Evolutionary conservation across 1,139 yeast genomes (phyloP).

Genomic region (Lodderomyces theae): DNA sequence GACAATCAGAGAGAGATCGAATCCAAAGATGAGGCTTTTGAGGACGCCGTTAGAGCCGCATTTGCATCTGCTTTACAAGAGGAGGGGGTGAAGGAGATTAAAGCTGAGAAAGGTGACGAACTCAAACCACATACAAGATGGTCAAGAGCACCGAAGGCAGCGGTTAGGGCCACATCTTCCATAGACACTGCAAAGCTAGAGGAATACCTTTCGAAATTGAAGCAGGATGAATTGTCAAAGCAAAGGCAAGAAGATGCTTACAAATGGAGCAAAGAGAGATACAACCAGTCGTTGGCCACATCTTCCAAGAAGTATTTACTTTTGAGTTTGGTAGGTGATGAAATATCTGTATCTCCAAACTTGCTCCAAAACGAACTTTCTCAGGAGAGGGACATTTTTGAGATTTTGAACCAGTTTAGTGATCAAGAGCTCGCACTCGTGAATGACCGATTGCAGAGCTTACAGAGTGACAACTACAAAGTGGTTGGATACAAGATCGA

Average conservation of each 20-base stretch:
- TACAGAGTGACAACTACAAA: constrained; percentile 35
- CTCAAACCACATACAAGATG: background rate
- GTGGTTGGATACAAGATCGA: constrained; percentile 31
- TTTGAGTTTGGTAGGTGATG: constrained; percentile 43
- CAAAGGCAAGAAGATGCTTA: constrained; percentile 52
- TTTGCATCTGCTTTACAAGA: background rate
- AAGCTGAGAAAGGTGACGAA: background rate
- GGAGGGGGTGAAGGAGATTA: background rate
- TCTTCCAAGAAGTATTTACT: constrained; percentile 39
- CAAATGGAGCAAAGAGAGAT: constrained; percentile 44
- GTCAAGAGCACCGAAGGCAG: background rate
- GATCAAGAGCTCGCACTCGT: constrained; percentile 22
- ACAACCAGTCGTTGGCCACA: constrained; percentile 34
- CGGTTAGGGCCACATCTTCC: background rate
- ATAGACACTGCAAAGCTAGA: constrained; percentile 20
- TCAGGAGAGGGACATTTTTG: constrained; percentile 35
- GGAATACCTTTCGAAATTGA: constrained; percentile 43
- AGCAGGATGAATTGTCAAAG: constrained; percentile 40
- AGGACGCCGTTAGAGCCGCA: background rate
- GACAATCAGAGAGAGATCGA: background rate
- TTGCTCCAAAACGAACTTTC: constrained; percentile 39
- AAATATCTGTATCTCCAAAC: constrained; percentile 34
- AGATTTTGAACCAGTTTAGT: constrained; percentile 40
- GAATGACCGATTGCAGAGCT: constrained; percentile 23
- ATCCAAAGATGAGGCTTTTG: background rate